These are phyloP conservation scores for Pseudocercospora pini-densiflorae DNA, from an alignment of 2,329 filamentous ascomycete genomes.

Conservation along the genomic window DNA sequence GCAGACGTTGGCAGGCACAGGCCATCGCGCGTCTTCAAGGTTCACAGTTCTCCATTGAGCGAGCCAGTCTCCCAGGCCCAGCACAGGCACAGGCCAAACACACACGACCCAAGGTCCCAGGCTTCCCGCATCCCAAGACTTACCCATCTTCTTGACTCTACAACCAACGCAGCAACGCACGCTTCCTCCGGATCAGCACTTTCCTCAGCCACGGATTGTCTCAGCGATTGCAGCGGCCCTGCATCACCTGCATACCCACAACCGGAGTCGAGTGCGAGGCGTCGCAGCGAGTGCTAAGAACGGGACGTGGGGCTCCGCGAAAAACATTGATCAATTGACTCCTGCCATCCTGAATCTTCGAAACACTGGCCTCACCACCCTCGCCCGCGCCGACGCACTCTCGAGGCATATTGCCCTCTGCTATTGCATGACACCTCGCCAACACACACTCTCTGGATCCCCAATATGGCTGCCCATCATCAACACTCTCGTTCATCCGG, in stretches of 20 bases:
- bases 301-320: background rate
- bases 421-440: conserved; percentile 13
- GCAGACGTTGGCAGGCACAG: background rate
- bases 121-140: background rate
- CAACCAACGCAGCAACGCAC: background rate
- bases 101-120: background rate
- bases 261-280: background rate
- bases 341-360: conserved; percentile 5
- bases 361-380: conserved; percentile 1
- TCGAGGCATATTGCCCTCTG: conserved; percentile 5
- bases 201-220: background rate
- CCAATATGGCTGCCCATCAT: conserved; percentile 17
- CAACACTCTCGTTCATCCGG: conserved; percentile 32
- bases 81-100: background rate
- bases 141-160: background rate
- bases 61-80: too few relatives aligned
- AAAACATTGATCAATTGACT: conserved; percentile 9
- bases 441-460: background rate
- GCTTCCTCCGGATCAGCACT: background rate
- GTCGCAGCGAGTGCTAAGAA: background rate
- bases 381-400: conserved; percentile 3
- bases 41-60: too few relatives aligned
- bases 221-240: conserved; percentile 8
- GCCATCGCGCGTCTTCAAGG: too few relatives aligned
- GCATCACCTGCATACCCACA: conserved; percentile 8